Evolutionary conservation across 2,329 filamentous ascomycete genomes (phyloP).

Genomic region (Colletotrichum destructivum): DNA sequence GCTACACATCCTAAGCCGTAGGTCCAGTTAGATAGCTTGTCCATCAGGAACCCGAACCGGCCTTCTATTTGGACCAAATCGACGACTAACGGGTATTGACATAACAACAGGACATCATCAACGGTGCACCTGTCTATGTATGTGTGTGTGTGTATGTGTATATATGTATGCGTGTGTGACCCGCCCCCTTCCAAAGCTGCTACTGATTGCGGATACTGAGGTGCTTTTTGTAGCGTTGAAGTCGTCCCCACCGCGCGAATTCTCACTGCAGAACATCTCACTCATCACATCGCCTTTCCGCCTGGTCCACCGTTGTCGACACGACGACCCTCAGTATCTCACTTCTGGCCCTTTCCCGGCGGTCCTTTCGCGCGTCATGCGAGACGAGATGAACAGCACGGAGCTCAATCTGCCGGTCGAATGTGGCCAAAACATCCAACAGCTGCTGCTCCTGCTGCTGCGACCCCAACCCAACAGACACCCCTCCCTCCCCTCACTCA

Average conservation of each 20-base stretch:
- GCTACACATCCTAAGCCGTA: neutral
- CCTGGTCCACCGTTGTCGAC: neutral
- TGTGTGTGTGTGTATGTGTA: no score
- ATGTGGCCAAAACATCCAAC: neutral
- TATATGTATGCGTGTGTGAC: no score
- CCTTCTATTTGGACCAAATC: neutral
- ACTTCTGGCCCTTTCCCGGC: neutral
- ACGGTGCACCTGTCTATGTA: no score
- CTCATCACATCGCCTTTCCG: slow-evolving; percentile 1
- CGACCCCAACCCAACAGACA: neutral
- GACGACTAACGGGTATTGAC: neutral
- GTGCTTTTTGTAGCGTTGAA: slow-evolving; percentile 21
- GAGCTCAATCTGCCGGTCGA: neutral
- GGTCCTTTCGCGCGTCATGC: neutral
- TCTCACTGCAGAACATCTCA: slow-evolving; percentile 3
- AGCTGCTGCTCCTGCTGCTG: neutral
- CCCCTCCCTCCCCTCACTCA: neutral
- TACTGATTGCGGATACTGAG: neutral
- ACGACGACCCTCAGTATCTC: neutral
- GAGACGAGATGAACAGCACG: neutral
- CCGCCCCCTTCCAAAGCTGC: neutral
- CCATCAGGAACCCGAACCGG: neutral
- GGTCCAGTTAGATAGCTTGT: neutral
- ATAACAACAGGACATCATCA: no score
- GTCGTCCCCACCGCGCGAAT: neutral